Evolutionary conservation across 345 rosid genomes (phyloP).

Genomic region (Salix caprea): DNA sequence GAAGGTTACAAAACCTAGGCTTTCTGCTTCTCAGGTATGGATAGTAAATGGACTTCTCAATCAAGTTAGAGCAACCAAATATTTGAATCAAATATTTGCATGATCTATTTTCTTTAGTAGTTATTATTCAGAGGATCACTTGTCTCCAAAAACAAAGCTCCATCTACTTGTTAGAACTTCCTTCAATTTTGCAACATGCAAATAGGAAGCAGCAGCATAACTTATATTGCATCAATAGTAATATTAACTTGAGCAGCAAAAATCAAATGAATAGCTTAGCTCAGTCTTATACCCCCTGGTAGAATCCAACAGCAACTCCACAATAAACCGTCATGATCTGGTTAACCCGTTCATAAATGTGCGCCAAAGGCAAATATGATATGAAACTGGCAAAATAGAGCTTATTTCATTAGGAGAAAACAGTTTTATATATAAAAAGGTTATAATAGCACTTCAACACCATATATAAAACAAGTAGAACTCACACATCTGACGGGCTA

Average conservation of each 20-base stretch:
- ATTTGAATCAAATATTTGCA: not conserved
- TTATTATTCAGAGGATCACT: not conserved
- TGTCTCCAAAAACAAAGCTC: not conserved
- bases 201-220: slow-evolving; percentile 1
- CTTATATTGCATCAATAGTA: not conserved
- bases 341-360: slow-evolving; percentile 84
- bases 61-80: slow-evolving; percentile 1
- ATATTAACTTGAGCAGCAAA: not conserved
- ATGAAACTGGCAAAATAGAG: slow-evolving; percentile 55
- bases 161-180: not conserved
- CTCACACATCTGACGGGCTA: slow-evolving; percentile 85
- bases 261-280: not conserved
- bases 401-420: slow-evolving; percentile 17
- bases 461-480: slow-evolving; percentile 14
- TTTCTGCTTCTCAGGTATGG: slow-evolving; percentile 1
- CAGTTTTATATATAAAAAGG: slow-evolving; percentile 7
- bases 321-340: slow-evolving; percentile 53
- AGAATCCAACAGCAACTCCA: slow-evolving; percentile 93
- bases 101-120: not conserved
- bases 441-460: not conserved
- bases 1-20: not conserved
- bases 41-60: not conserved
- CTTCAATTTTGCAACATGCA: not conserved
- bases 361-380: slow-evolving; percentile 95
- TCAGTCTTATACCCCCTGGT: slow-evolving; percentile 79